Percentiles rank a stretch among this genome's conserved stretches.
Conservation (phyloP, 2,329 filamentous ascomycete genomes). For the Exophiala dermatitidis region DNA sequence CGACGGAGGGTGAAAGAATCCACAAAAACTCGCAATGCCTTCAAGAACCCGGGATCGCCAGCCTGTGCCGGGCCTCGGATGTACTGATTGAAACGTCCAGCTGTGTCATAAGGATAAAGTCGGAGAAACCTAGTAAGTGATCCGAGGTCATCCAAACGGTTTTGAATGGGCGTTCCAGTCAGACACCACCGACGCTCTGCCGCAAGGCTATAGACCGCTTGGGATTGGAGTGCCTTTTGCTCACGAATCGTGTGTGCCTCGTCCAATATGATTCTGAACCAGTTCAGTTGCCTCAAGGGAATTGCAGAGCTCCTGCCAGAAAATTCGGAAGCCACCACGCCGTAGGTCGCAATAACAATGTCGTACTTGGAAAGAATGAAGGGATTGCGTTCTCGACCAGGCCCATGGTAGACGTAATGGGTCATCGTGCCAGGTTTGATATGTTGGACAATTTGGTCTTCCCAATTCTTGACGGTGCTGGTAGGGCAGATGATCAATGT, state of each 20-base stretch:
- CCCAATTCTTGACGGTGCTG: slow-evolving; percentile 90
- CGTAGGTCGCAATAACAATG: slow-evolving; percentile 87
- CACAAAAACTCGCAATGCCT: slow-evolving; percentile 79
- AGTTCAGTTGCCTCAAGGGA: slow-evolving; percentile 71
- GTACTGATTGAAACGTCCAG: slow-evolving; percentile 64
- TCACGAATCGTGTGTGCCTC: slow-evolving; percentile 94
- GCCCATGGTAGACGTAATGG: slow-evolving; percentile 81
- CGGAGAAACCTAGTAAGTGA: slow-evolving; percentile 80
- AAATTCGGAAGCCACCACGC: slow-evolving; percentile 75
- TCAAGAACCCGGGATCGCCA: slow-evolving; percentile 74
- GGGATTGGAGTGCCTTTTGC: slow-evolving; percentile 70
- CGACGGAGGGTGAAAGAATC: slow-evolving; percentile 91
- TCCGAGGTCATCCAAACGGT: slow-evolving; percentile 81
- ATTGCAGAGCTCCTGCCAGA: slow-evolving; percentile 46
- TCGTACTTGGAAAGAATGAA: slow-evolving; percentile 66
- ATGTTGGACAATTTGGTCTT: slow-evolving; percentile 81
- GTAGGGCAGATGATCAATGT: slow-evolving; percentile 85
- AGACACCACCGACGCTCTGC: slow-evolving; percentile 87
- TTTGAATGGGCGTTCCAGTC: slow-evolving; percentile 94
- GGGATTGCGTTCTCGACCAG: slow-evolving; percentile 62
- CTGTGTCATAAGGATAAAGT: slow-evolving; percentile 76
- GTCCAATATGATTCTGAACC: slow-evolving; percentile 90
- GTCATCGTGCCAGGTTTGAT: slow-evolving; percentile 57
- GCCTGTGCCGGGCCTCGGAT: slow-evolving; percentile 82
- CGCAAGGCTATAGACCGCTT: slow-evolving; percentile 71